Evolutionary conservation across 352 stramenopile genomes (phyloP).

Genomic region (Albugo candida): DNA sequence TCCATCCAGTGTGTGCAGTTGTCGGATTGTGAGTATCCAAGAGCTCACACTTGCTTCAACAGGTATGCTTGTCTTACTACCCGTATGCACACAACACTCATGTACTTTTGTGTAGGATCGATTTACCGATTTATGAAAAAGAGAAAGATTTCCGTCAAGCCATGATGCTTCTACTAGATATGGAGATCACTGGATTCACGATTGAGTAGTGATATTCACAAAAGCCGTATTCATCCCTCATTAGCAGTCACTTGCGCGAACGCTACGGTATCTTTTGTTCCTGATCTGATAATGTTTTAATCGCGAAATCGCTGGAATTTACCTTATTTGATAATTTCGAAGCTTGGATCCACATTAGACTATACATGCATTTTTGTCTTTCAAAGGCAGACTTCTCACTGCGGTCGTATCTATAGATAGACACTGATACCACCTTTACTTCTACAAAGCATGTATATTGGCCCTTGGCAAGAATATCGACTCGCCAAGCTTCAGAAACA

Average conservation of each 20-base stretch:
- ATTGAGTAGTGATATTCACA: constrained; percentile 32
- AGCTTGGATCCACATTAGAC: too few species aligned
- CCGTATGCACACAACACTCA: not conserved
- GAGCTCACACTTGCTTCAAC: constrained; percentile 77
- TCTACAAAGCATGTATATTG: constrained; percentile 46
- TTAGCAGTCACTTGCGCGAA: too few species aligned
- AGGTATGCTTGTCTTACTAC: constrained; percentile 16
- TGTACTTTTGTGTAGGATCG: constrained; percentile 23
- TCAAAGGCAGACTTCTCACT: too few species aligned
- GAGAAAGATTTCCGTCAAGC: constrained; percentile 64
- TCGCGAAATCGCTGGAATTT: too few species aligned
- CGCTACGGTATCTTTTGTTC: too few species aligned
- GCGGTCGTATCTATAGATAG: too few species aligned
- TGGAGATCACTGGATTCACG: constrained; percentile 74
- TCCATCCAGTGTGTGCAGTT: constrained; percentile 68
- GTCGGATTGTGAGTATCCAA: constrained; percentile 63
- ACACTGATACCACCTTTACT: too few species aligned
- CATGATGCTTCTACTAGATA: constrained; percentile 67
- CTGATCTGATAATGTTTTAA: too few species aligned
- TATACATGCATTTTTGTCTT: too few species aligned
- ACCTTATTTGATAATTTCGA: too few species aligned
- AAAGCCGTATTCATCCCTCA: too few species aligned
- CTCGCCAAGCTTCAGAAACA: constrained; percentile 71
- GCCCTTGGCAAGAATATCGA: constrained; percentile 70
- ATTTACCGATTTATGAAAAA: constrained; percentile 49